A percentile compares a stretch with the other conserved stretches of the same genome.
Evolutionary conservation across 441 rosid genomes (phyloP).

Genomic region (Pelargonium fulgidum): DNA sequence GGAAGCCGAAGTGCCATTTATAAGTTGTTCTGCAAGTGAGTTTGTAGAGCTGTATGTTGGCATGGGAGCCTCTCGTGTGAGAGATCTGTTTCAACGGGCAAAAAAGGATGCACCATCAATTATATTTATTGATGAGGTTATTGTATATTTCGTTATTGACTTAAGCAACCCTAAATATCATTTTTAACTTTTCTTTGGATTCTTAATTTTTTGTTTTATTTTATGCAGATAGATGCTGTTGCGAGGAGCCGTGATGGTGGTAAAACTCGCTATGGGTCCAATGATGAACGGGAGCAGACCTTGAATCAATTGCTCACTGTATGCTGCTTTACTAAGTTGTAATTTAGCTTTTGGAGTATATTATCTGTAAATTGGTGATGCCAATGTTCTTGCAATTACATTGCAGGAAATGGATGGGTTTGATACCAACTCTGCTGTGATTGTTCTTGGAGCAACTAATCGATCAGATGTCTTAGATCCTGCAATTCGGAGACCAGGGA

Average conservation of each 20-base stretch:
- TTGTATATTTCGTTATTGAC: slow-evolving; percentile 3
- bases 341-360: slow-evolving; percentile 14
- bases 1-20: slow-evolving; percentile 92
- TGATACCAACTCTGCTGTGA: slow-evolving; percentile 82
- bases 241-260: slow-evolving; percentile 97
- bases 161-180: not conserved
- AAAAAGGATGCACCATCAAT: slow-evolving; percentile 97
- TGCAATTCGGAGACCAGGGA: slow-evolving; percentile 91
- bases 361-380: slow-evolving; percentile 2
- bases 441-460: slow-evolving; percentile 74
- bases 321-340: slow-evolving; percentile 22
- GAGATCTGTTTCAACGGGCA: slow-evolving; percentile 93
- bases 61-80: slow-evolving; percentile 96
- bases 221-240: slow-evolving; percentile 87
- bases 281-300: slow-evolving; percentile 96
- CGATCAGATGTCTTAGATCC: slow-evolving; percentile 96
- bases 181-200: slow-evolving; percentile 11
- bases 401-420: slow-evolving; percentile 98
- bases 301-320: slow-evolving; percentile 95
- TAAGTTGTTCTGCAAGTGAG: slow-evolving; percentile 98
- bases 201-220: slow-evolving; percentile 11
- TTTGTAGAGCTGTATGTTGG: slow-evolving; percentile 95
- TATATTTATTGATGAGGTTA: slow-evolving; percentile 91
- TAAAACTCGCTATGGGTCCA: slow-evolving; percentile 62
- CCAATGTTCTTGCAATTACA: slow-evolving; percentile 22